phyloP scores from a whole-genome alignment of 768 basidiomycete genomes.

The Leucocoprinus birnbaumii region DNA sequence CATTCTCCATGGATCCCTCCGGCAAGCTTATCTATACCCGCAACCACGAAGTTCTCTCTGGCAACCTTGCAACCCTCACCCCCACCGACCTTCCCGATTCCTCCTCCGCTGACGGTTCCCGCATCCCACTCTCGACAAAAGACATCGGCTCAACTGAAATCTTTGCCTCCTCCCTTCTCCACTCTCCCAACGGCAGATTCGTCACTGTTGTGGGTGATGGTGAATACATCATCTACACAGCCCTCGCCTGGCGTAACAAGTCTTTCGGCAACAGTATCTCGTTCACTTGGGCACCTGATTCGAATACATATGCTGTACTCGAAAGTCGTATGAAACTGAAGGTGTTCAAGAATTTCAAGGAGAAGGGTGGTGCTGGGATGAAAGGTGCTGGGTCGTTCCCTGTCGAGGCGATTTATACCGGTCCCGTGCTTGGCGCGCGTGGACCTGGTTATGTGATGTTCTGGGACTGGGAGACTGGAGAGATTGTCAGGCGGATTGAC shows the following conservation, averaged over 20 bases:
- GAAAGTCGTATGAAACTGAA: slow-evolving; percentile 83
- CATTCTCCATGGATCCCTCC: slow-evolving; percentile 90
- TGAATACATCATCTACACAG: slow-evolving; percentile 98
- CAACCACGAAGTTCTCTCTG: slow-evolving; percentile 89
- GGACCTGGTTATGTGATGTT: slow-evolving; percentile 94
- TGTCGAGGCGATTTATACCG: slow-evolving; percentile 84
- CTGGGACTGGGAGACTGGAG: slow-evolving; percentile 99
- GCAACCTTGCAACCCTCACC: slow-evolving; percentile 64
- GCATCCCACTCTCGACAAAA: slow-evolving; percentile 73
- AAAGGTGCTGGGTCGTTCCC: slow-evolving; percentile 82
- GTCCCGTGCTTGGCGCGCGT: slow-evolving; percentile 79
- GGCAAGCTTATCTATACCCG: slow-evolving; percentile 95
- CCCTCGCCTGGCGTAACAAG: slow-evolving; percentile 98
- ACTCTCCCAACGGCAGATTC: slow-evolving; percentile 96
- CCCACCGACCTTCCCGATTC: slow-evolving; percentile 18
- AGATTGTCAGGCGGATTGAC: slow-evolving; percentile 91
- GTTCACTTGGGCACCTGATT: slow-evolving; percentile 96
- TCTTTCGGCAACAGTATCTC: slow-evolving; percentile 89
- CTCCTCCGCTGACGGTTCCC: slow-evolving; percentile 64
- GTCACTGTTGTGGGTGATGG: slow-evolving; percentile 97
- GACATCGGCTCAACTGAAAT: slow-evolving; percentile 96
- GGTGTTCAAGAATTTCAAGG: slow-evolving; percentile 93
- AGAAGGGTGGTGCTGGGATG: slow-evolving; percentile 61
- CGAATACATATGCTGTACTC: slow-evolving; percentile 94
- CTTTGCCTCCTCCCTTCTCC: slow-evolving; percentile 79